A percentile compares a stretch with the other conserved stretches of the same genome.
Evolutionary conservation across 2,329 filamentous ascomycete species (phyloP).

Genomic region (Cladosporium phlei): DNA sequence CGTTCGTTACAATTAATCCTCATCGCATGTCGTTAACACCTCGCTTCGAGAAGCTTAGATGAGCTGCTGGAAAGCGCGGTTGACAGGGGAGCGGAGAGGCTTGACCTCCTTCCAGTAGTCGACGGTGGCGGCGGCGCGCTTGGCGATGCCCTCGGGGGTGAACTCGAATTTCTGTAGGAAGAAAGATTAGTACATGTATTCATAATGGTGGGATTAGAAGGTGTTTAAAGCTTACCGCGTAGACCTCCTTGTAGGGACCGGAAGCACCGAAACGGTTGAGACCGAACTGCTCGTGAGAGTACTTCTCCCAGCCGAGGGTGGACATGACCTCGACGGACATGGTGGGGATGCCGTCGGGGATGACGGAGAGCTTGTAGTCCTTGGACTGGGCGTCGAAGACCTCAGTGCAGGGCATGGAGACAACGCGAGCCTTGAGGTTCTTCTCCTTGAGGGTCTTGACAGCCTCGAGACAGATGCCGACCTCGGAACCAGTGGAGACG

Average conservation of each 20-base stretch:
- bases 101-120: constrained; percentile 97
- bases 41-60: constrained; percentile 55
- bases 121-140: constrained; percentile 86
- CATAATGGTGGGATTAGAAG: background rate
- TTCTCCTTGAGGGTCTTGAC: constrained; percentile 87
- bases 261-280: constrained; percentile 98
- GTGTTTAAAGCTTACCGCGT: constrained; percentile 57
- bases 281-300: constrained; percentile 98
- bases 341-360: constrained; percentile 89
- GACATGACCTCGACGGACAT: constrained; percentile 94
- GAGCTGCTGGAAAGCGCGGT: constrained; percentile 96
- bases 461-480: constrained; percentile 86
- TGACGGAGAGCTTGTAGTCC: constrained; percentile 88
- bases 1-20: constrained; percentile 9
- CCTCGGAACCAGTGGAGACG: constrained; percentile 93
- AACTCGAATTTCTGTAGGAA: constrained; percentile 91
- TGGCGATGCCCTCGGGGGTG: constrained; percentile 91
- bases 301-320: constrained; percentile 98
- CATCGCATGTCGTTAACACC: constrained; percentile 11
- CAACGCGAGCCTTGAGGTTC: constrained; percentile 80
- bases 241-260: constrained; percentile 95
- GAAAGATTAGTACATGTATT: background rate
- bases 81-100: constrained; percentile 81
- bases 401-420: constrained; percentile 95
- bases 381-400: constrained; percentile 91